Evolutionary conservation across 2,329 filamentous ascomycete genomes (phyloP).

Genomic region (Chrysoporthe cubensis): DNA sequence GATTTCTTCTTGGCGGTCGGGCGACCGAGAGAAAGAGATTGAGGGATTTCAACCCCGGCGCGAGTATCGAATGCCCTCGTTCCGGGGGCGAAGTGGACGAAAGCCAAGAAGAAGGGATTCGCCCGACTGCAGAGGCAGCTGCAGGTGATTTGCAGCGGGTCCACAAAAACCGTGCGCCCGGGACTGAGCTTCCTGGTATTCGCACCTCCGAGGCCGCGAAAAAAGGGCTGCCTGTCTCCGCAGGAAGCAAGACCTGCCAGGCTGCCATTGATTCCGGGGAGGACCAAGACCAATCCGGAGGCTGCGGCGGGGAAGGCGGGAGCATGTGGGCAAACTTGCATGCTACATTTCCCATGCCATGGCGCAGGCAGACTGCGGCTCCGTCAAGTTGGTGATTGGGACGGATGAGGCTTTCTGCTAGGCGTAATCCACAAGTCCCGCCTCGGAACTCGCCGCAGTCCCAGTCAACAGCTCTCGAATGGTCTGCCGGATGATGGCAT

Average conservation of each 20-base stretch:
- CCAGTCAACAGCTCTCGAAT: not conserved
- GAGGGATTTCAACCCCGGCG: not conserved
- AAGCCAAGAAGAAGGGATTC: conserved; percentile 23
- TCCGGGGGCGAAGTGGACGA: conserved; percentile 23
- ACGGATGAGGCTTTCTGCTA: conserved; percentile 25
- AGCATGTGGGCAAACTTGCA: conserved; percentile 14
- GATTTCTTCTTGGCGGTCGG: not conserved
- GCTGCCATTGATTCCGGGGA: not conserved
- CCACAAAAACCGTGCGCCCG: not conserved
- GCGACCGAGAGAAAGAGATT: not conserved
- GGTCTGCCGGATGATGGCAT: not conserved
- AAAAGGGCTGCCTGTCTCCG: not conserved
- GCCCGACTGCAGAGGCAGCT: conserved; percentile 12
- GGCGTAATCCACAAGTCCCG: conserved; percentile 15
- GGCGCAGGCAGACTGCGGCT: conserved; percentile 21
- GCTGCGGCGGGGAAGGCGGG: not conserved
- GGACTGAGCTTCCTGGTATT: not conserved
- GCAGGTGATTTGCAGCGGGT: conserved; percentile 13
- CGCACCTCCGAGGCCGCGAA: not conserved
- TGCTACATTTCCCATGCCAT: conserved; percentile 19
- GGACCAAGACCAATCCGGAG: not conserved
- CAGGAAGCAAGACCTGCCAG: not conserved
- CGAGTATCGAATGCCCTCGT: not conserved
- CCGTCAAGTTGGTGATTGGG: conserved; percentile 15
- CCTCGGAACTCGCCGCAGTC: not conserved